These are phyloP conservation scores for Coemansia sp. DNA, from an alignment of 192 early-diverging fungal genomes.

Conservation along the genomic window DNA sequence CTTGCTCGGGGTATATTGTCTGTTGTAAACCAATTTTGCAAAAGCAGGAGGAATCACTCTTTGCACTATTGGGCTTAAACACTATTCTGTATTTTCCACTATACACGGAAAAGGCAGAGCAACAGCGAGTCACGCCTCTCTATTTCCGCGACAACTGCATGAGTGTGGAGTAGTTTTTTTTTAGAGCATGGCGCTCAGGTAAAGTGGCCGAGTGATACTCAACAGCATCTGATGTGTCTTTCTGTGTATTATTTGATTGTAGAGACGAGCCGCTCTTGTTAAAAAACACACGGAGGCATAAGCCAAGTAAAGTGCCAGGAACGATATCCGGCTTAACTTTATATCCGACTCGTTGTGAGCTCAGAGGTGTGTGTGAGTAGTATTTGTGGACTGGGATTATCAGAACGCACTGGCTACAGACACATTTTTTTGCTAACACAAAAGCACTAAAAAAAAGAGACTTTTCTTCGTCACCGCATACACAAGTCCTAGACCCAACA, in stretches of 20 bases:
- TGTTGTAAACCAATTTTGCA: too few species aligned
- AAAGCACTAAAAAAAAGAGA: background rate
- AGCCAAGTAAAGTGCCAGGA: background rate
- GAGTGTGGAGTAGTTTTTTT: background rate
- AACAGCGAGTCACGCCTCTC: background rate
- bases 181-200: background rate
- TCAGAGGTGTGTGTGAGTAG: background rate
- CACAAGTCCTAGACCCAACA: constrained; percentile 5
- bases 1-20: too few species aligned
- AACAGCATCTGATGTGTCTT: constrained; percentile 1
- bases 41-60: too few species aligned
- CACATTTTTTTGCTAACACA: background rate
- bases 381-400: background rate
- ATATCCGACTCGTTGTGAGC: background rate
- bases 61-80: too few species aligned
- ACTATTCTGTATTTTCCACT: too few species aligned
- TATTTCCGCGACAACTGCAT: background rate
- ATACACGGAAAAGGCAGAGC: too few species aligned
- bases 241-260: constrained; percentile 6
- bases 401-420: background rate
- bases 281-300: constrained; percentile 13
- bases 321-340: background rate
- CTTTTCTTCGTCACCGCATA: background rate
- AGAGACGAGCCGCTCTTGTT: constrained; percentile 38
- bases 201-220: background rate